phyloP scores from a whole-genome alignment of 2,329 filamentous ascomycete genomes.

The Paraconiothyrium sp. region DNA sequence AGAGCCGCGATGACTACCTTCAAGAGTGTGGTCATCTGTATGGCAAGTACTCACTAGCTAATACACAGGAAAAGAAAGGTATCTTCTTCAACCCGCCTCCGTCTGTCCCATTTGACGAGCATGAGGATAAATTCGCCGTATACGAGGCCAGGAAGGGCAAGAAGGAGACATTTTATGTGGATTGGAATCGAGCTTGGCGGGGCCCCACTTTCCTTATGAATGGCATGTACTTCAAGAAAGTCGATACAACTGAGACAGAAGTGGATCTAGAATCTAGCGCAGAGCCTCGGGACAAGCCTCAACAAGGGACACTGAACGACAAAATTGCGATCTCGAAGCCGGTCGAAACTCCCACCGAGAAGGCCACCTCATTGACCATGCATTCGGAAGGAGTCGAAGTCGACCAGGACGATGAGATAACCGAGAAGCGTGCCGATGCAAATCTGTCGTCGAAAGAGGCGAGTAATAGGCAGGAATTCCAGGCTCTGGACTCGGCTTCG shows the following conservation, averaged over 20 bases:
- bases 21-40: slow-evolving; percentile 1
- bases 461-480: no score
- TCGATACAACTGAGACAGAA: no score
- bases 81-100: neutral
- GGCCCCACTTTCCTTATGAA: neutral
- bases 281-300: neutral
- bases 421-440: no score
- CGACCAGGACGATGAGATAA: no score
- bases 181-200: neutral
- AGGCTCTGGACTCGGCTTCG: no score
- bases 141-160: neutral
- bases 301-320: neutral
- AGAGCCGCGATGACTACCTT: slow-evolving; percentile 6
- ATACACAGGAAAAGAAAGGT: neutral
- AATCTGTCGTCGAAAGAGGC: no score
- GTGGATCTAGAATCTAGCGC: neutral
- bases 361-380: neutral
- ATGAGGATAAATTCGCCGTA: neutral
- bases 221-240: no score
- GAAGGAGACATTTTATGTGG: neutral
- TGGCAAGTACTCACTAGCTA: neutral
- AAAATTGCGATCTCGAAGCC: neutral
- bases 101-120: neutral
- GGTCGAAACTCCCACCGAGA: neutral
- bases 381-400: neutral